Conservation (phyloP, 1,139 yeast species). For the Casaregolazyma lundiana region DNA sequence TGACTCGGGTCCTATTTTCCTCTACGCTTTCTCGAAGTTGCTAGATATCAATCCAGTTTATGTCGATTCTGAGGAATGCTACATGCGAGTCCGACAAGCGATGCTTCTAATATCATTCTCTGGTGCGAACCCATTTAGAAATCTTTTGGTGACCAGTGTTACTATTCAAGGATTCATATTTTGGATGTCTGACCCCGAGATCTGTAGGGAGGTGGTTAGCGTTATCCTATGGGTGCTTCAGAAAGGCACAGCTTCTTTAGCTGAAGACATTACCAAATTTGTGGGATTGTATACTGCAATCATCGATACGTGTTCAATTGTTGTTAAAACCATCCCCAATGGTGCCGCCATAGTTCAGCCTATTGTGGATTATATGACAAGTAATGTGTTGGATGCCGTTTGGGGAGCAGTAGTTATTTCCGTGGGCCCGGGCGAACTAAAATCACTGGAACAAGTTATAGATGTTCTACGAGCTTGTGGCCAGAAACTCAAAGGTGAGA, state of each 20-base stretch:
- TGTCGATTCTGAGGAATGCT: constrained; percentile 5
- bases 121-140: not conserved
- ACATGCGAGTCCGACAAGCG: constrained; percentile 3
- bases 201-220: not conserved
- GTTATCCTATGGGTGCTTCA: constrained; percentile 4
- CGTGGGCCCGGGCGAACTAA: not conserved
- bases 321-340: not conserved
- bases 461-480: not conserved
- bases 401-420: not conserved
- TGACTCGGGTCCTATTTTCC: not conserved
- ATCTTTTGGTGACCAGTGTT: not conserved
- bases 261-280: not conserved
- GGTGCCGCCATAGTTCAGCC: not conserved
- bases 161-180: constrained; percentile 3
- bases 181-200: constrained; percentile 4
- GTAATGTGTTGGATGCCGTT: not conserved
- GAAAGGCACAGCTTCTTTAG: not conserved
- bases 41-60: constrained; percentile 1
- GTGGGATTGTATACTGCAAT: not conserved
- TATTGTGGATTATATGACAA: not conserved
- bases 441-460: not conserved
- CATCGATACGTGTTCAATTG: not conserved
- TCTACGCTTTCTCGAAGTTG: not conserved
- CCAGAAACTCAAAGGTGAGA: not conserved
- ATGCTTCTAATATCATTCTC: constrained; percentile 1